Evolutionary conservation across 768 basidiomycete genomes (phyloP).

Genomic region (Psilocybe azurescens): DNA sequence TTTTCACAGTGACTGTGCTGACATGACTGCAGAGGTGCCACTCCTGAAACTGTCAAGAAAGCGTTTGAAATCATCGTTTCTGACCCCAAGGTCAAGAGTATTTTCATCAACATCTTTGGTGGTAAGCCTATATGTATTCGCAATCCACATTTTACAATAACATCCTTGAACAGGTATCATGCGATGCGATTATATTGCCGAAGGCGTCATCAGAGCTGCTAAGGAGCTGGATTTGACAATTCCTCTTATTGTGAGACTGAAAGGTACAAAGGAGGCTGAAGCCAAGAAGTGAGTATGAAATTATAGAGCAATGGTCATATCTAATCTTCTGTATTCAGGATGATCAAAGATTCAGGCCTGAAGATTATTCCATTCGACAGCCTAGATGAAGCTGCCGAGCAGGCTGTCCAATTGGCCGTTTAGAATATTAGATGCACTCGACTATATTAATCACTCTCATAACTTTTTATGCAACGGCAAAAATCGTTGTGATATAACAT

Average conservation of each 20-base stretch:
- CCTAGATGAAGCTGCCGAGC: slow-evolving; percentile 89
- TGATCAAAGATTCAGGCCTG: slow-evolving; percentile 91
- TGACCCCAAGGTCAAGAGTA: slow-evolving; percentile 94
- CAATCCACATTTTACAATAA: not conserved
- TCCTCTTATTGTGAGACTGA: slow-evolving; percentile 91
- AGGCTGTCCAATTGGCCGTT: slow-evolving; percentile 73
- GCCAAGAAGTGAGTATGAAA: slow-evolving; percentile 81
- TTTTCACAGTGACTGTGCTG: slow-evolving; percentile 8
- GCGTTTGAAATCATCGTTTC: slow-evolving; percentile 94
- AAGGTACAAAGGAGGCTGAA: slow-evolving; percentile 96
- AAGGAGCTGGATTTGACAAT: slow-evolving; percentile 86
- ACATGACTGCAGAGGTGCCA: slow-evolving; percentile 74
- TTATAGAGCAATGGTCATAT: not conserved
- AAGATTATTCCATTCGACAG: slow-evolving; percentile 94
- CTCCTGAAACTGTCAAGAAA: slow-evolving; percentile 99
- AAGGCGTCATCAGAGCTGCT: slow-evolving; percentile 98
- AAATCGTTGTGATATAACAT: slow-evolving; percentile 35
- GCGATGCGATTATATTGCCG: slow-evolving; percentile 98
- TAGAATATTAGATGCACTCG: slow-evolving; percentile 32
- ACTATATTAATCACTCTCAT: slow-evolving; percentile 23
- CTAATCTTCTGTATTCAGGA: slow-evolving; percentile 51
- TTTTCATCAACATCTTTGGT: slow-evolving; percentile 98
- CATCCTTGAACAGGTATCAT: slow-evolving; percentile 72
- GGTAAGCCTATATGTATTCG: slow-evolving; percentile 44
- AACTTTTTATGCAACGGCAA: slow-evolving; percentile 17